phyloP scores from a whole-genome alignment of 2,329 filamentous ascomycete species.

The Fusarium buxicola region DNA sequence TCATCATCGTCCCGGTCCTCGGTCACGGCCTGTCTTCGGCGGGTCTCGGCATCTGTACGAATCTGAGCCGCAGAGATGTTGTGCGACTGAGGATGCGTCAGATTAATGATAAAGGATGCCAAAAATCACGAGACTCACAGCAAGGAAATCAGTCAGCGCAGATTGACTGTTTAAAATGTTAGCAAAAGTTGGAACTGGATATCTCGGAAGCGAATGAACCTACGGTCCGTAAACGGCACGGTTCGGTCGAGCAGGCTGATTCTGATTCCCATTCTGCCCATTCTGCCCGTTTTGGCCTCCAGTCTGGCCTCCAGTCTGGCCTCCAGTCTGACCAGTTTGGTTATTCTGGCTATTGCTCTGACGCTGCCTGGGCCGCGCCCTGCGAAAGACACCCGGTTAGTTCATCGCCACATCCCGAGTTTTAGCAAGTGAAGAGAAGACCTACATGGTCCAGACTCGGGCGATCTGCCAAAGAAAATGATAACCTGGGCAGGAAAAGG shows the following conservation, averaged over 20 bases:
- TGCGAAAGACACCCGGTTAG: conserved; percentile 30
- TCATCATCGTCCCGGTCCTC: conserved; percentile 32
- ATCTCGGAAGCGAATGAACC: conserved; percentile 19
- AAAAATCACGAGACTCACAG: conserved; percentile 49
- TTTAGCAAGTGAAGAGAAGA: background rate
- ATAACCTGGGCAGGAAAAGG: conserved; percentile 5
- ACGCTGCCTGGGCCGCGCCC: conserved; percentile 36
- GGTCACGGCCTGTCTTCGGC: conserved; percentile 56
- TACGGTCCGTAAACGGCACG: conserved; percentile 56
- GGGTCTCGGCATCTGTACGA: conserved; percentile 60
- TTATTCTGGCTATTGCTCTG: conserved; percentile 30
- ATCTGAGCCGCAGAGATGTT: conserved; percentile 75
- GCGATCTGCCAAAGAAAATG: background rate
- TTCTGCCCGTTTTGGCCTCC: conserved; percentile 20
- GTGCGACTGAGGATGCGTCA: conserved; percentile 64
- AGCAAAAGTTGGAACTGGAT: background rate
- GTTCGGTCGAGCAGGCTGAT: conserved; percentile 34
- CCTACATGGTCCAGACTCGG: conserved; percentile 25
- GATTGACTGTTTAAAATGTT: conserved; percentile 55
- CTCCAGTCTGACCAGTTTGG: conserved; percentile 12
- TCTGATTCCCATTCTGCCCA: conserved; percentile 29
- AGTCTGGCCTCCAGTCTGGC: conserved; percentile 5
- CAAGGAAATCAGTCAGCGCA: conserved; percentile 65
- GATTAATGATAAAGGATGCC: background rate
- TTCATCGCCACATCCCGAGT: conserved; percentile 9